A percentile compares a stretch with the other conserved stretches of the same genome.
Evolutionary conservation across 345 rosid species (phyloP).

Genomic region (Eutrema heterophyllum): DNA sequence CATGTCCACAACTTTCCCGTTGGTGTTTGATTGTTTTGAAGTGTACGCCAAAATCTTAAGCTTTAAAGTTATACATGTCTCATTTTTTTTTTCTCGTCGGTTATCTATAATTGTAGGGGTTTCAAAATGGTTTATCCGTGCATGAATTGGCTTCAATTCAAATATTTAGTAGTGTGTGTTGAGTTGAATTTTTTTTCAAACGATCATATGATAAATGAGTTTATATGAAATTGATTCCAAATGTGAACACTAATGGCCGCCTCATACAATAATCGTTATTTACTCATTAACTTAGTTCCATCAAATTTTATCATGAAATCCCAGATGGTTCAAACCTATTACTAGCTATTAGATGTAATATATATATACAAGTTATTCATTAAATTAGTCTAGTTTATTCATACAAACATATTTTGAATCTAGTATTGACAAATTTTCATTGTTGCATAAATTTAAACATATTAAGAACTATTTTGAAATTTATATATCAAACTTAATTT

Average conservation of each 20-base stretch:
- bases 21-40: conserved; percentile 10
- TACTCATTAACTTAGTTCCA: background rate
- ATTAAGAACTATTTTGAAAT: background rate
- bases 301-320: background rate
- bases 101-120: background rate
- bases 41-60: conserved; percentile 14
- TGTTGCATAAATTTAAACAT: background rate
- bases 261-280: background rate
- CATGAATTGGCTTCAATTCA: background rate
- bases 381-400: background rate
- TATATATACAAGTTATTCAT: background rate
- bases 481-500: background rate
- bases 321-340: too few species aligned
- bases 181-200: background rate
- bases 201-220: background rate
- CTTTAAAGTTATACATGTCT: background rate
- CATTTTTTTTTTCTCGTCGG: background rate
- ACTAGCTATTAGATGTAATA: too few species aligned
- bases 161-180: background rate
- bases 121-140: background rate
- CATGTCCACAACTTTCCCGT: conserved; percentile 14
- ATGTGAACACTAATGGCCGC: too few species aligned
- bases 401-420: background rate
- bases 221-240: background rate
- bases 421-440: background rate